Evolutionary conservation across 192 early-diverging fungal species (phyloP).

Genomic region (Coemansia sp.): DNA sequence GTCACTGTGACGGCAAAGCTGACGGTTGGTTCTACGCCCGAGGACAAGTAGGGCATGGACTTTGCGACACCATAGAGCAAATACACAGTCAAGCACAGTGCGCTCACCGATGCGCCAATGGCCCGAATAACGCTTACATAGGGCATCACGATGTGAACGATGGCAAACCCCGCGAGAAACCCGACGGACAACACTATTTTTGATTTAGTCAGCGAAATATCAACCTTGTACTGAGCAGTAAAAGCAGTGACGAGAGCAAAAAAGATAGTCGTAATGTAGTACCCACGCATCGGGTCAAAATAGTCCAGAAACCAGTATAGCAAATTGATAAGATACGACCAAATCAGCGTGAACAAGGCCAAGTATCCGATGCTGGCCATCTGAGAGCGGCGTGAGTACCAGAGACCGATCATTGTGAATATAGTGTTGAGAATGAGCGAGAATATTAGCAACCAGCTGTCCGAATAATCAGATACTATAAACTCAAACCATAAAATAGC

Average conservation of each 20-base stretch:
- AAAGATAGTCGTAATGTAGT: constrained; percentile 1
- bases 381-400: constrained; percentile 1
- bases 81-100: not conserved
- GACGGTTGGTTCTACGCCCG: constrained; percentile 1
- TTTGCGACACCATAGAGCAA: constrained; percentile 4
- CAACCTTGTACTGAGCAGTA: not conserved
- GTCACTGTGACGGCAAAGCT: constrained; percentile 4
- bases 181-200: not conserved
- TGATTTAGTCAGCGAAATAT: not conserved
- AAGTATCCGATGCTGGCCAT: not conserved
- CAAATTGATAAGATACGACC: constrained; percentile 5
- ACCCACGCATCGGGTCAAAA: constrained; percentile 6
- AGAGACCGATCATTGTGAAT: constrained; percentile 2
- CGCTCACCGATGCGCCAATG: not conserved
- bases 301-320: not conserved
- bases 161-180: not conserved
- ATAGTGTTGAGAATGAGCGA: constrained; percentile 1
- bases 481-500: constrained; percentile 5
- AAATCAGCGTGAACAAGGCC: not conserved
- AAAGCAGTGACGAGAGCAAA: not conserved
- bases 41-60: constrained; percentile 8
- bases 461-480: not conserved
- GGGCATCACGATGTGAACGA: not conserved
- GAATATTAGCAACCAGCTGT: constrained; percentile 8
- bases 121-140: not conserved